These are phyloP conservation scores for Botrytis deweyae DNA, from an alignment of 2,329 filamentous ascomycete species.

Conservation along the genomic window DNA sequence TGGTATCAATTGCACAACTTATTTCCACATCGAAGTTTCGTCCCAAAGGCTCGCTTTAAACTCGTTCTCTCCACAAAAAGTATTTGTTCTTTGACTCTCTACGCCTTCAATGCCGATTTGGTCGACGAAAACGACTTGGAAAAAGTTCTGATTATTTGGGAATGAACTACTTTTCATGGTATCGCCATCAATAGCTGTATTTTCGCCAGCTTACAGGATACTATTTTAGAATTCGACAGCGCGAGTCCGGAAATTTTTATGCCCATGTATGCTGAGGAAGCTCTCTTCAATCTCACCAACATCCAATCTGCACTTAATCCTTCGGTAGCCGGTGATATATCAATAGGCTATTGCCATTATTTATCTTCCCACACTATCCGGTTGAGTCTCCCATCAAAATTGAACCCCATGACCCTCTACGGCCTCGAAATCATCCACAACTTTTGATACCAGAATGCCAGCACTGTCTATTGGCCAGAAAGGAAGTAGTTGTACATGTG, in stretches of 20 bases:
- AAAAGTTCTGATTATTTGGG: background rate
- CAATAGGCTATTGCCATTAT: conserved; percentile 24
- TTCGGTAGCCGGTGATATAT: background rate
- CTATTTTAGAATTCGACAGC: conserved; percentile 21
- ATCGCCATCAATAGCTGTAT: conserved; percentile 21
- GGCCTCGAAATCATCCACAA: background rate
- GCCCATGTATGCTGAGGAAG: conserved; percentile 19
- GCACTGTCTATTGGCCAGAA: background rate
- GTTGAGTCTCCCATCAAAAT: conserved; percentile 20
- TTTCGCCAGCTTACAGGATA: conserved; percentile 8
- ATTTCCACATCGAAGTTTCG: conserved; percentile 10
- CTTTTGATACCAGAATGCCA: conserved; percentile 17
- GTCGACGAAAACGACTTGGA: background rate
- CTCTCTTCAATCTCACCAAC: conserved; percentile 21
- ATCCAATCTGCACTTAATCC: conserved; percentile 20
- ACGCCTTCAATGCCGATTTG: background rate
- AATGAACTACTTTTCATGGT: conserved; percentile 19
- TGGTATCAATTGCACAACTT: conserved; percentile 15
- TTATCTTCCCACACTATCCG: conserved; percentile 20
- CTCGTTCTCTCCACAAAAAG: conserved; percentile 6
- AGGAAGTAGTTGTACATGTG: conserved; percentile 17
- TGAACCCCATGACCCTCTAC: background rate
- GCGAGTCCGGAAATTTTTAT: conserved; percentile 22
- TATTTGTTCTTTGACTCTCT: conserved; percentile 6
- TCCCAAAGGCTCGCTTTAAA: conserved; percentile 21